Percentiles rank a stretch among this genome's conserved stretches.
phyloP scores from a whole-genome alignment of 495 filamentous ascomycete genomes.

The Neurospora tetraspora region DNA sequence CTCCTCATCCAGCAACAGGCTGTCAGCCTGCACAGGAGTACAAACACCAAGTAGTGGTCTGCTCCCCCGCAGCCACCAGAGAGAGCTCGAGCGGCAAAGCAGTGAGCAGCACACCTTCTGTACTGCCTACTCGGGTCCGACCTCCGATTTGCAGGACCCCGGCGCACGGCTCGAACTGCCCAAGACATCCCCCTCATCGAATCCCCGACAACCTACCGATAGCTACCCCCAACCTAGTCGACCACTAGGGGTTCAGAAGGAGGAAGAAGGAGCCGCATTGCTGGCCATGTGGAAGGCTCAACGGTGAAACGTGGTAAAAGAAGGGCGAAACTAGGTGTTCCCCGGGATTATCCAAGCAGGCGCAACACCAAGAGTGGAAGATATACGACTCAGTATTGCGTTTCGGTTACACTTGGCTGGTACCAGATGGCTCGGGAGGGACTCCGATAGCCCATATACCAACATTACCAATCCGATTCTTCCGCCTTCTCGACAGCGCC shows the following conservation, averaged over 20 bases:
- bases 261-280: constrained; percentile 16
- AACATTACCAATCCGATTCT: constrained; percentile 11
- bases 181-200: constrained; percentile 4
- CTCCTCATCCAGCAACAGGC: background rate
- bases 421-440: constrained; percentile 17
- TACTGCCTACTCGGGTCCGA: background rate
- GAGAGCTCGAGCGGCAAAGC: background rate
- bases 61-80: background rate
- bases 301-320: constrained; percentile 17
- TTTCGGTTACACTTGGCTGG: constrained; percentile 5
- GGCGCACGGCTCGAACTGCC: constrained; percentile 1
- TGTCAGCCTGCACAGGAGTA: background rate
- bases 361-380: constrained; percentile 2
- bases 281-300: constrained; percentile 25
- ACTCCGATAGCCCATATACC: background rate
- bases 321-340: constrained; percentile 1
- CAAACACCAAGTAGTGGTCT: background rate
- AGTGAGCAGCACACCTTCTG: background rate
- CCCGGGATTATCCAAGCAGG: constrained; percentile 8
- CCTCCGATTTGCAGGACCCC: background rate
- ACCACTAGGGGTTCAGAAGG: background rate
- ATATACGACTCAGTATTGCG: constrained; percentile 11
- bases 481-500: background rate
- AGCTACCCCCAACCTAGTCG: background rate
- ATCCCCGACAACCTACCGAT: constrained; percentile 1